Base-by-base conservation (phyloP, 768 basidiomycete genomes). In the Phlebiopsis flavidoalba region DNA sequence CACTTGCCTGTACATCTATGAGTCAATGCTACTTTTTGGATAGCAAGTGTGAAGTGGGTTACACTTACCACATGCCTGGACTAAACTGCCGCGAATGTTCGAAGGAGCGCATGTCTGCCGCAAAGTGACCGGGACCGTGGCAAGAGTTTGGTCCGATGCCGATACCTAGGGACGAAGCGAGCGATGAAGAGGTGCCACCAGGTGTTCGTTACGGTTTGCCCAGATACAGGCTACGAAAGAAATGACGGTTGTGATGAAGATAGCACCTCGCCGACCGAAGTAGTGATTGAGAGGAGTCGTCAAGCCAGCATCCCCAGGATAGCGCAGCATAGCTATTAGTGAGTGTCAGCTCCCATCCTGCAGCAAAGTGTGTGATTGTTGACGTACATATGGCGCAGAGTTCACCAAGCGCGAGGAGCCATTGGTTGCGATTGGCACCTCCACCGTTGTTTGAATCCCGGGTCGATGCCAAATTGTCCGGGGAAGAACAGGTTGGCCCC, bases 21-120 rank as follows among this genome's bases (percentile, higher is more conserved):
- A 49, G 48, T 19, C 48, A 3, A 26, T 10, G 40, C 3, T 12
- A 43, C 17, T 1, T 49, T 6, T 3, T n/a, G 15, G 17, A 49
- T 49, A 48, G 19, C 2, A 49, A 11, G 48, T 49, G 19, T n/a
- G 21, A 43, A 60, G n/a, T n/a, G n/a, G n/a, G 26, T 6, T 31
- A 22, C 0, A 77, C 69, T 54, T 77, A 77, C 92, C 94, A 95
- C 69, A 84, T 89, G 92, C 94, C 95, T n/a, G n/a, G 60, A 93
- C 91, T 33, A 95, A 82, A 1, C 86, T 93, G 58, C 94, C 94
- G 66, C 95, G 86, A 60, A 98, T 92, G 15, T 75, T 74, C 0
- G 93, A 84, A 0, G 95, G 95, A 0, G 87, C 78, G 69, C 88
- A 87, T 72, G n/a, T 98, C 90, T 1, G 89, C 86, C 0, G 87